Base-by-base conservation (phyloP, 768 basidiomycete genomes). In the Lentinula detonsa region DNA sequence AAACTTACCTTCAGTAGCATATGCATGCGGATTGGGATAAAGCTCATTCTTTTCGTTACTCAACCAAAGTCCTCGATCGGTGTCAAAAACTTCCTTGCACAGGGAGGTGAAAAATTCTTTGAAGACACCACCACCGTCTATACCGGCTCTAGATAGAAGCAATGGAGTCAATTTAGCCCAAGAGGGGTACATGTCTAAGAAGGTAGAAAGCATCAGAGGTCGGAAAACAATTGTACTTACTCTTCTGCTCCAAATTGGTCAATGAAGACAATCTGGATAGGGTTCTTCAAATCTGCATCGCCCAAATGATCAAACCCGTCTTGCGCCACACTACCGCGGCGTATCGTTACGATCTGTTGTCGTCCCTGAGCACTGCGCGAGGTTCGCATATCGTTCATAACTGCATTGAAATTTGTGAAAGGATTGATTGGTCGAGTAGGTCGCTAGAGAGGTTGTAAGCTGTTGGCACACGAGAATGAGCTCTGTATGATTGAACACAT, bases 51-150 rank as follows among this genome's bases (percentile, higher is more conserved):
- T 90, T 72, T 85, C 84, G 61, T 88, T 99, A 31, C 84, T 86
- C 31, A 96, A 78, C 97, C 97, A 99, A 4, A 99, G 76, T 9
- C 97, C 97, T 4, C 94, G 86, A 68, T 98, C 86, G 1, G 91
- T 89, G 68, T 99, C 94, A 63, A 99, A 98, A 0, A 91, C 96
- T 70, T 98, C 96, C 68, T 90, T 94, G 61, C 87, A 88, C 16
- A 99, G 72, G 13, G 90, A 92, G 1, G 95, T 99, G 68, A 98
- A 84, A 66, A 98, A 97, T 72, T 98, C 97, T 71, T 98, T 99
- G 79, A 97, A 98, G 4, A 98, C 87, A 0, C 97, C 97, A 2
- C 97, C 95, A 1, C 96, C 95, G 64, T 98, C 96, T 35, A 98
- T 96, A 0, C 95, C 96, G 16, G 88, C 86, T 71, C 90, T 91